Evolutionary conservation across 2,329 filamentous ascomycete genomes (phyloP).

Genomic region (Claviceps maximensis): DNA sequence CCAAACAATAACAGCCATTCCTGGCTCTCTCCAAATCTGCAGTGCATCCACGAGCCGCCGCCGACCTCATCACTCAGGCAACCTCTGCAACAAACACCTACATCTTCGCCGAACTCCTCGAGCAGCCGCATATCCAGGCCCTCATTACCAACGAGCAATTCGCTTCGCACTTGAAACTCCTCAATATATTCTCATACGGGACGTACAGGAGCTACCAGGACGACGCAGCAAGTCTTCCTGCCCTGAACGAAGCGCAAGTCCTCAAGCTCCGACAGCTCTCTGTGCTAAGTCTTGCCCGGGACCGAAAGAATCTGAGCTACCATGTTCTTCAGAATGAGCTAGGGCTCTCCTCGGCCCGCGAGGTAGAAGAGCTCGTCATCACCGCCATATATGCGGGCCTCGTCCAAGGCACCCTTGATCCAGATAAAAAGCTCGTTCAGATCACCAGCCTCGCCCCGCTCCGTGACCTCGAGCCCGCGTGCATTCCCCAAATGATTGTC

Average conservation of each 20-base stretch:
- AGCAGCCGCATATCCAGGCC: constrained; percentile 63
- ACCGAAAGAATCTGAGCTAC: constrained; percentile 60
- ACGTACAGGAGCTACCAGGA: constrained; percentile 63
- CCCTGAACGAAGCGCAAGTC: constrained; percentile 57
- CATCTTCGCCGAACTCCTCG: constrained; percentile 87
- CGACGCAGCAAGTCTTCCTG: constrained; percentile 42
- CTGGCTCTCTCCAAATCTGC: constrained; percentile 78
- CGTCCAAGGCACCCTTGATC: constrained; percentile 71
- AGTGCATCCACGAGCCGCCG: constrained; percentile 68
- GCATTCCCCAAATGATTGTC: constrained; percentile 53
- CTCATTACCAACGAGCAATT: constrained; percentile 51
- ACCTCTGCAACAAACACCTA: constrained; percentile 84
- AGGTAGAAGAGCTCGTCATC: constrained; percentile 78
- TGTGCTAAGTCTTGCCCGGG: constrained; percentile 65
- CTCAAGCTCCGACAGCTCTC: constrained; percentile 86
- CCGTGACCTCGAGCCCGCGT: constrained; percentile 67
- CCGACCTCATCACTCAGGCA: constrained; percentile 75
- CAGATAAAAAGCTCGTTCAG: constrained; percentile 57
- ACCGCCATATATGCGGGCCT: constrained; percentile 78
- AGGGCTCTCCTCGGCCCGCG: constrained; percentile 49
- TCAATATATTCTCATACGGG: constrained; percentile 86
- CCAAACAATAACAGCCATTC: constrained; percentile 51
- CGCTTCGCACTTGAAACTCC: constrained; percentile 50
- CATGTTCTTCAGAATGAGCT: constrained; percentile 51
- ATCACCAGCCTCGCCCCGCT: constrained; percentile 73